These are phyloP conservation scores for Protomyces gravidus DNA, from an alignment of 1,139 yeast genomes.

Conservation along the genomic window DNA sequence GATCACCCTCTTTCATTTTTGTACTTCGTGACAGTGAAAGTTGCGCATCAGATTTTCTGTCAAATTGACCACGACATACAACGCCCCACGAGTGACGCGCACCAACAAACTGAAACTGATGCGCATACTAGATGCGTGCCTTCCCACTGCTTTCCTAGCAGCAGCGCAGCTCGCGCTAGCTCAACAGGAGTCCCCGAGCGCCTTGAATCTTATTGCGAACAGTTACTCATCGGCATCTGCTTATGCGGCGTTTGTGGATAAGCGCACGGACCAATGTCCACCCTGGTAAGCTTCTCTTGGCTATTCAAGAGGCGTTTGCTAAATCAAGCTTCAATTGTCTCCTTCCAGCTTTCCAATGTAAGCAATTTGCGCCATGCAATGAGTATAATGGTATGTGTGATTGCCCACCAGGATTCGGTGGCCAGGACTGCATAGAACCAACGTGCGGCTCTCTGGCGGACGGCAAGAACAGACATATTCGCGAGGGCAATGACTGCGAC, in stretches of 20 bases:
- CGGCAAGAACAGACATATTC: constrained; percentile 58
- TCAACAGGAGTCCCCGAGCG: no score
- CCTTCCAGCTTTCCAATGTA: constrained; percentile 82
- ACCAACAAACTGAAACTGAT: no score
- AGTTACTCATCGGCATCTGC: not conserved
- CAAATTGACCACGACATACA: constrained; percentile 4
- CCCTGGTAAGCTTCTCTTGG: constrained; percentile 9
- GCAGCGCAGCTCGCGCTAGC: no score
- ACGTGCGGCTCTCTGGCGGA: constrained; percentile 77
- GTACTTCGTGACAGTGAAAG: no score
- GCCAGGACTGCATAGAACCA: constrained; percentile 84
- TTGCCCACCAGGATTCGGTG: constrained; percentile 89
- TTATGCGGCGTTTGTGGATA: not conserved
- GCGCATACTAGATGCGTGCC: not conserved
- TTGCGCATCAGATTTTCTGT: no score
- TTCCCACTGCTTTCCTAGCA: no score
- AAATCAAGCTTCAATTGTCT: constrained; percentile 74
- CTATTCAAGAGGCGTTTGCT: not conserved
- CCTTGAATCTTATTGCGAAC: no score
- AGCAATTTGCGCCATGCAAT: constrained; percentile 83
- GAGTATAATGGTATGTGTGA: constrained; percentile 86
- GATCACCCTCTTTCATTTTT: no score
- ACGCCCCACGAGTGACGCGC: constrained; percentile 3
- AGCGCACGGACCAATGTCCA: constrained; percentile 24
- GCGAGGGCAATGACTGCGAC: constrained; percentile 55